Evolutionary conservation across 768 basidiomycete genomes (phyloP), one percentile per base, ranked within the genome.

Genomic region (Ramaria rubella): DNA sequence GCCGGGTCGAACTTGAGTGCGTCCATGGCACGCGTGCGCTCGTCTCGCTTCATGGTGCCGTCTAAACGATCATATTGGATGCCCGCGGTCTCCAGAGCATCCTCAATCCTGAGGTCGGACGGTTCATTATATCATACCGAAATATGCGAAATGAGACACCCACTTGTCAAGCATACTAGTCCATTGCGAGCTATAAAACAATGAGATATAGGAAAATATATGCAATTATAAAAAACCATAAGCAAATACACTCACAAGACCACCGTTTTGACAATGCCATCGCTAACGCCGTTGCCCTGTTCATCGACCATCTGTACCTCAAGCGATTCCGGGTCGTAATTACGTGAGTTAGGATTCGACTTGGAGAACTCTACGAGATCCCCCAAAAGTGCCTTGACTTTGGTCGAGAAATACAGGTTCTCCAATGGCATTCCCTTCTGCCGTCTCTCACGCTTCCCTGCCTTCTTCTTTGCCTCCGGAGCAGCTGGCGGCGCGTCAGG

Each of bases 41-140:
- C 94, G 52, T 96, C 94, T 48, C 95, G 86, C 68, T 90, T 94
- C 96, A 99, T 99, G 3, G 92, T 94, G 1, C 96, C 96, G 69
- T 99, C 96, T 42, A 99, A 73, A 49, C 96, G 85, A 63, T 94
- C 89, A 68, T 91, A 96, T 24, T 80, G 81, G 66, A 99, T 99
- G 26, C 82, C 79, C 9, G 86, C 81, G 30, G 81, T 75, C 62
- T 91, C 87, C 29, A 97, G 71, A 29, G 93, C 94, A 61, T 94
- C 93, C 70, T 94, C 92, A 52, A 97, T 80, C 68, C 90, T 90
- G 61, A 17, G 38, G 56, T 68, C 34, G 62, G 61, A 23, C 57
- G 53, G 17, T 49, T 49, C 26, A 43, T 33, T 36, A 51, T 40
- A 17, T 33, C 34, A 29, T 44, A 36, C 4, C 33, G 26, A 46